Conservation (phyloP, 1,139 yeast genomes). For the Diutina neorugosa region DNA sequence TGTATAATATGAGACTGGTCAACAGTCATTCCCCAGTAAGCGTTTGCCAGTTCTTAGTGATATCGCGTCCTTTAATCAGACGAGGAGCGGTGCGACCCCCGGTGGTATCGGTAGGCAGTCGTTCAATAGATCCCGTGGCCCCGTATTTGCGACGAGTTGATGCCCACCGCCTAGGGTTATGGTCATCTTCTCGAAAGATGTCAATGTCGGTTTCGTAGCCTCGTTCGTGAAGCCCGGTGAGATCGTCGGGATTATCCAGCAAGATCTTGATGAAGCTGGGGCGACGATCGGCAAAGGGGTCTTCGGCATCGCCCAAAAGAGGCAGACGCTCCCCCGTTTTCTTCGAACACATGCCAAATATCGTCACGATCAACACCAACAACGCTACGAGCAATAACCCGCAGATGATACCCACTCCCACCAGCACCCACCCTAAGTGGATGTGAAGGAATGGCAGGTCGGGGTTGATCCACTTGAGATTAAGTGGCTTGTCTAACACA, state of each 20-base stretch:
- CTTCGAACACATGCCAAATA: background rate
- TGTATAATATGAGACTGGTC: background rate
- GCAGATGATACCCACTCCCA: conserved; percentile 51
- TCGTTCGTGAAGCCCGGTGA: background rate
- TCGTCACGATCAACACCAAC: background rate
- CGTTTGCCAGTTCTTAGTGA: background rate
- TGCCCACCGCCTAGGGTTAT: background rate
- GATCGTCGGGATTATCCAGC: background rate
- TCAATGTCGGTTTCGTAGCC: conserved; percentile 3
- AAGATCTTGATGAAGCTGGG: background rate
- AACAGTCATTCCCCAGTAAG: background rate
- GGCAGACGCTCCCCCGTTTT: background rate
- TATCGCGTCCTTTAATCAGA: background rate
- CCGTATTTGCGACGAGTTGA: background rate
- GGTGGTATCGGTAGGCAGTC: background rate
- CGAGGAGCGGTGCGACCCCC: background rate
- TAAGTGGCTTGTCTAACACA: conserved; percentile 54
- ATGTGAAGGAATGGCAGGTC: conserved; percentile 35
- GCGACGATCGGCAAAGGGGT: background rate
- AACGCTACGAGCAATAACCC: conserved; percentile 30
- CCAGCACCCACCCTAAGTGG: conserved; percentile 52
- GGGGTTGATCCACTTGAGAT: conserved; percentile 42
- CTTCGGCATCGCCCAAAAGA: background rate
- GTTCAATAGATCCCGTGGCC: background rate
- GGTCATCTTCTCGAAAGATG: background rate